Evolutionary conservation across 768 basidiomycete genomes (phyloP).

Genomic region (Pleurotus citrinopileatus): DNA sequence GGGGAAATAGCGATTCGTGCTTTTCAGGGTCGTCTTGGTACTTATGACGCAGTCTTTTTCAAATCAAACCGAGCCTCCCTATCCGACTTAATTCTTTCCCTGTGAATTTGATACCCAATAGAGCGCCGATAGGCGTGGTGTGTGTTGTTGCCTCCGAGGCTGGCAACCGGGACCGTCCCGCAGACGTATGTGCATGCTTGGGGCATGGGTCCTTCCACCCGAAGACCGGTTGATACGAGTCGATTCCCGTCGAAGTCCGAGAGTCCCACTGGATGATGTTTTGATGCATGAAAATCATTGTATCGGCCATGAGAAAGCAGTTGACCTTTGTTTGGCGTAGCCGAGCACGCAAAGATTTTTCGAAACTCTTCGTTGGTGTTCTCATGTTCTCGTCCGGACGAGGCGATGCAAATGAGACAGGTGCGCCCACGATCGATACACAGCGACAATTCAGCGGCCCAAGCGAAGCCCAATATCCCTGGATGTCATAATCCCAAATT

Average conservation of each 20-base stretch:
- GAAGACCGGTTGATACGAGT: neutral
- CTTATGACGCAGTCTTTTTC: neutral
- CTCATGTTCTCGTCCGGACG: neutral
- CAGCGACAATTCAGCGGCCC: slow-evolving; percentile 5
- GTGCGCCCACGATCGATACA: slow-evolving; percentile 1
- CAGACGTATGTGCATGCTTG: neutral
- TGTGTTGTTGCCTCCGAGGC: neutral
- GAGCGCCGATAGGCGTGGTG: neutral
- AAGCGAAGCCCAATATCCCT: slow-evolving; percentile 1
- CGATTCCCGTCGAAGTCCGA: neutral
- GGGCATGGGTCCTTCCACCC: neutral
- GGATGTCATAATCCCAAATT: neutral
- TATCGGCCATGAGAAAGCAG: slow-evolving; percentile 3
- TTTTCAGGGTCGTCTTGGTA: neutral
- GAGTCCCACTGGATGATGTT: neutral
- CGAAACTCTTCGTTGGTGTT: neutral
- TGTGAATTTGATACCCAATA: neutral
- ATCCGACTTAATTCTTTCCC: neutral
- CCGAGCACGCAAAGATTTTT: neutral
- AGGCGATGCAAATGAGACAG: neutral
- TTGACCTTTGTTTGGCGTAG: neutral
- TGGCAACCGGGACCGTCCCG: neutral
- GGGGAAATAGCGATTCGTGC: neutral
- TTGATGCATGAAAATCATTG: neutral
- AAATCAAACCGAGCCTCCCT: neutral